Evolutionary conservation across 2,329 filamentous ascomycete species (phyloP), one percentile per base, ranked within the genome.

Genomic region (Didymella sp.): DNA sequence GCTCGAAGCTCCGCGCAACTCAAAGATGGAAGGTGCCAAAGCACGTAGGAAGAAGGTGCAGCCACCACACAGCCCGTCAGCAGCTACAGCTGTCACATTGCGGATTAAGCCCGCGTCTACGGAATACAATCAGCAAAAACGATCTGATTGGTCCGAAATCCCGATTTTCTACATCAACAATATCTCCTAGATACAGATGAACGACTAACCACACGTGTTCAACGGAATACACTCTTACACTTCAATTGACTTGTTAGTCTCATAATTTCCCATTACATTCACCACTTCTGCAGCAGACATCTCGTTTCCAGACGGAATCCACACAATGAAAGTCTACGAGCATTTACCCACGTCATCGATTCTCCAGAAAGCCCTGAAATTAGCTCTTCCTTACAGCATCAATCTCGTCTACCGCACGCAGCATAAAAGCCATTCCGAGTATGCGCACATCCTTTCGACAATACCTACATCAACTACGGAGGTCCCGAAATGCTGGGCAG

Each of bases 321-420:
- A 38, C 25, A 27, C 6, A 13, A 58, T 58, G 56, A 45, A 53
- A 17, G 56, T 58, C 45, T 38, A 59, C 56, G 46, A 60, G n/a
- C 73, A 76, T 55, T 21, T 50, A 22, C 45, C 66, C 19, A 58
- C 64, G 8, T 69, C 89, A 63, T 85, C 87, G 54, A 11, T 61
- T 60, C 58, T 88, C 38, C 68, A 85, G n/a, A 52, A 63, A 2
- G 78, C 83, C 12, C 79, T 90, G 0, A 67, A 73, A 24, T 66
- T 72, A 3, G 79, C 84, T 30, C 75, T 88, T 8, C 88, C 88
- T 0, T 76, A 82, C 63, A 85, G 85, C 4, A 76, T 90, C 13
- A 81, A 85, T 6, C 74, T 90, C 4, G 78, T 87, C 42, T 83
- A 88, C n/a, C 81, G 88, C 2, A 76, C 89, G 5, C 85, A 89